Evolutionary conservation across 2,329 filamentous ascomycete genomes (phyloP).

Genomic region (Aspergillus fischeri): DNA sequence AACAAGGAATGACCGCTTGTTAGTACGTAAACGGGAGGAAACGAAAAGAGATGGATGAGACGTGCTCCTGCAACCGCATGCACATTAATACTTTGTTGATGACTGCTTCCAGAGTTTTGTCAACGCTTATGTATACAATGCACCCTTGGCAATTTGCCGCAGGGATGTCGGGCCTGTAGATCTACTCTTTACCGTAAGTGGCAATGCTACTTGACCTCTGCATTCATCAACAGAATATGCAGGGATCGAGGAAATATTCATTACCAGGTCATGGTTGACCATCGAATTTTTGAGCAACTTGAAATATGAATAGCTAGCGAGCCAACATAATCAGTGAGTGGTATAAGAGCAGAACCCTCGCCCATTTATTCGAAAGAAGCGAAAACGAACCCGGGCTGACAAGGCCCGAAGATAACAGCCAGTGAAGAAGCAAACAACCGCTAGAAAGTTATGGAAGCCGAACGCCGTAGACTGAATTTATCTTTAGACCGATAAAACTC

Average conservation of each 20-base stretch:
- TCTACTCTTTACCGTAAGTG: conserved; percentile 1
- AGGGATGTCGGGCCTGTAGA: neutral
- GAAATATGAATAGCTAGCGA: neutral
- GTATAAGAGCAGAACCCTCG: neutral
- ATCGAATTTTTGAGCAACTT: neutral
- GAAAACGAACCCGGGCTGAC: neutral
- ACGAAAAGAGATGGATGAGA: neutral
- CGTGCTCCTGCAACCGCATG: neutral
- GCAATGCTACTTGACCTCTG: neutral
- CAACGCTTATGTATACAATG: neutral
- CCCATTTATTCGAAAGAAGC: neutral
- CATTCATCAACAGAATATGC: neutral
- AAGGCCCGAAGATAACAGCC: neutral
- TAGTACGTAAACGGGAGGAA: neutral
- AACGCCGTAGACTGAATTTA: conserved; percentile 19
- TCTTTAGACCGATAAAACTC: conserved; percentile 4
- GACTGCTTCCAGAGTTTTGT: neutral
- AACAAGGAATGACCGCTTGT: neutral
- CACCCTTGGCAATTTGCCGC: neutral
- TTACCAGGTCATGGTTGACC: neutral
- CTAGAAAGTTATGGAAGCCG: conserved; percentile 12
- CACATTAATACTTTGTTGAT: neutral
- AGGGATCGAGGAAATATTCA: neutral
- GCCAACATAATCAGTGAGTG: neutral
- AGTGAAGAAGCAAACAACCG: conserved; percentile 8